Evolutionary conservation across 768 basidiomycete species (phyloP).

Genomic region (Rhodotorula taiwanensis): DNA sequence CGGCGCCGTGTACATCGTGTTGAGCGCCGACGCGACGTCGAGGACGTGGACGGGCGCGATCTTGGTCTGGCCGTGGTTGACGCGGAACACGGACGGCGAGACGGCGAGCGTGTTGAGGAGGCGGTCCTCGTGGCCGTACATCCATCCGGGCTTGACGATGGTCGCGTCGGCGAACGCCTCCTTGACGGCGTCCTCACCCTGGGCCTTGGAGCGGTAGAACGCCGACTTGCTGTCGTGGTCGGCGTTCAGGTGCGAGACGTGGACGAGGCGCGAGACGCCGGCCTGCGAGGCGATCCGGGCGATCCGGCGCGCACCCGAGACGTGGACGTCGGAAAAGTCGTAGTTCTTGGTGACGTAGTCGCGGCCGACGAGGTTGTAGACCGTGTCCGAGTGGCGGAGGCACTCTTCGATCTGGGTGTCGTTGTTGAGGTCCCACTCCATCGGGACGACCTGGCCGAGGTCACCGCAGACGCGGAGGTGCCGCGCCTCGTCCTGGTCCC

Average conservation of each 20-base stretch:
- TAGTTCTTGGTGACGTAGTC: slow-evolving; percentile 97
- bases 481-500: slow-evolving; percentile 87
- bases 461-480: slow-evolving; percentile 90
- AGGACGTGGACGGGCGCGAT: slow-evolving; percentile 88
- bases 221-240: slow-evolving; percentile 65
- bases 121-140: slow-evolving; percentile 95
- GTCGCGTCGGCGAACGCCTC: slow-evolving; percentile 76
- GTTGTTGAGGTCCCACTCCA: slow-evolving; percentile 95
- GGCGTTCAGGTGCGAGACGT: slow-evolving; percentile 93
- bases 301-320: slow-evolving; percentile 72
- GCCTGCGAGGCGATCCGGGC: slow-evolving; percentile 69
- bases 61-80: slow-evolving; percentile 79
- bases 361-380: slow-evolving; percentile 90
- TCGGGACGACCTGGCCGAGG: slow-evolving; percentile 87
- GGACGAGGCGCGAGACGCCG: slow-evolving; percentile 78
- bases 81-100: slow-evolving; percentile 88
- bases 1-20: slow-evolving; percentile 61
- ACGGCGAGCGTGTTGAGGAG: slow-evolving; percentile 85
- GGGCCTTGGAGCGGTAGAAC: slow-evolving; percentile 82
- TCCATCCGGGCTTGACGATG: slow-evolving; percentile 71
- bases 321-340: slow-evolving; percentile 70
- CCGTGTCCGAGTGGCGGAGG: slow-evolving; percentile 48
- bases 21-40: slow-evolving; percentile 88
- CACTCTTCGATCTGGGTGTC: slow-evolving; percentile 58
- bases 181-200: slow-evolving; percentile 80